Conservation (phyloP, 148 eudicot species). For the Agrostemma githago region DNA sequence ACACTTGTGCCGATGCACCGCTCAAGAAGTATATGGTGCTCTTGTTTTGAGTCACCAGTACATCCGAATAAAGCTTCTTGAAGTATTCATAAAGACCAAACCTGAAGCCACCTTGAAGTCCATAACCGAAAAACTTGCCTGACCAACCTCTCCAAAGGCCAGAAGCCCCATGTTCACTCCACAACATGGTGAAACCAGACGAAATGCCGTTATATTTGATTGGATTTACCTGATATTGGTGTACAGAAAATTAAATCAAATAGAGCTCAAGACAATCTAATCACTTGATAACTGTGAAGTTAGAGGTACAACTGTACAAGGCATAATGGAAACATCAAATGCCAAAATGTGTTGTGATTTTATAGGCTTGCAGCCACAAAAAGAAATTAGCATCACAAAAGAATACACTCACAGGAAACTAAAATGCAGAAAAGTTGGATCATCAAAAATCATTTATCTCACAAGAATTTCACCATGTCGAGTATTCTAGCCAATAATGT, state of each 20-base stretch:
- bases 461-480: not conserved
- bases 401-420: not conserved
- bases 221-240: conserved; percentile 60
- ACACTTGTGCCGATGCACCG: conserved; percentile 92
- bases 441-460: not conserved
- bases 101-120: conserved; percentile 84
- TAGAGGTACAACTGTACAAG: not conserved
- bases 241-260: not conserved
- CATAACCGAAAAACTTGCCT: conserved; percentile 88
- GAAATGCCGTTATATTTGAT: conserved; percentile 57
- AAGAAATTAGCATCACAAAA: not conserved
- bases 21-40: conserved; percentile 74
- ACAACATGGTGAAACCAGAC: conserved; percentile 57
- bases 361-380: not conserved
- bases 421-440: not conserved
- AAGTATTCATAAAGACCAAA: conserved; percentile 94
- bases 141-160: conserved; percentile 99
- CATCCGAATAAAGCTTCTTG: conserved; percentile 68
- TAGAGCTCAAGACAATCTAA: not conserved
- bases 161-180: conserved; percentile 76
- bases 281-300: not conserved
- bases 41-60: conserved; percentile 58
- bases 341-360: not conserved
- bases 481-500: too few relatives aligned
- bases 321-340: not conserved